A percentile compares a stretch with the other conserved stretches of the same genome.
Conservation (phyloP, 1,139 yeast species). For the Petasospora rhodanensis region DNA sequence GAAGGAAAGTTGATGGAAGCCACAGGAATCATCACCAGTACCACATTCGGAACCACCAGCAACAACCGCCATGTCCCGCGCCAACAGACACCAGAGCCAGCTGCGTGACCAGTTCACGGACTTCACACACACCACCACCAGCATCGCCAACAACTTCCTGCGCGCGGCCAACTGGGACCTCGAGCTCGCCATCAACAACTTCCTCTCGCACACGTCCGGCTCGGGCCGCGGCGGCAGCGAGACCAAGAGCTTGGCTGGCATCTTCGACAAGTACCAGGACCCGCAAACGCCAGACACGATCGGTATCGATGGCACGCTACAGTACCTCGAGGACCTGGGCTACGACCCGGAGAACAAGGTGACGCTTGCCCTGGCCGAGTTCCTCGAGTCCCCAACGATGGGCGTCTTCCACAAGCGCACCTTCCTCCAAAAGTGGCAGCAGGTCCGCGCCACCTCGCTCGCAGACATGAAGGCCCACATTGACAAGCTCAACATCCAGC, state of each 20-base stretch:
- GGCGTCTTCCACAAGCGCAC: constrained; percentile 51
- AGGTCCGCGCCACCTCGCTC: constrained; percentile 32
- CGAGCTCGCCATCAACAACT: constrained; percentile 26
- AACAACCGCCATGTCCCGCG: constrained; percentile 20
- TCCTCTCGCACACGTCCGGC: constrained; percentile 17
- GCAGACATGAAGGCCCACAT: constrained; percentile 47
- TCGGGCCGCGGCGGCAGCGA: constrained; percentile 13
- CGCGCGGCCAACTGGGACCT: constrained; percentile 20
- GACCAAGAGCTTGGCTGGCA: constrained; percentile 10
- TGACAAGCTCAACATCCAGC: constrained; percentile 32
- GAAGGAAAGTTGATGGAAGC: no score
- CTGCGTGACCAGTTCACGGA: constrained; percentile 26
- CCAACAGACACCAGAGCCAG: constrained; percentile 19
- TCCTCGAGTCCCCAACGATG: constrained; percentile 59
- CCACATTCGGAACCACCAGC: no score
- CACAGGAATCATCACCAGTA: no score
- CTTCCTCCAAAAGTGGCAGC: constrained; percentile 56
- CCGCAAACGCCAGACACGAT: constrained; percentile 32
- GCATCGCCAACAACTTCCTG: constrained; percentile 22
- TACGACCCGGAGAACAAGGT: constrained; percentile 70
- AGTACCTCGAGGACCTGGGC: constrained; percentile 59
- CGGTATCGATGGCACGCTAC: constrained; percentile 74
- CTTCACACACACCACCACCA: constrained; percentile 22
- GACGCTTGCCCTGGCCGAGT: constrained; percentile 66
- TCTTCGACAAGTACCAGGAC: constrained; percentile 24